Conservation (phyloP, 129 eudicot species). For the Lactuca saligna region DNA sequence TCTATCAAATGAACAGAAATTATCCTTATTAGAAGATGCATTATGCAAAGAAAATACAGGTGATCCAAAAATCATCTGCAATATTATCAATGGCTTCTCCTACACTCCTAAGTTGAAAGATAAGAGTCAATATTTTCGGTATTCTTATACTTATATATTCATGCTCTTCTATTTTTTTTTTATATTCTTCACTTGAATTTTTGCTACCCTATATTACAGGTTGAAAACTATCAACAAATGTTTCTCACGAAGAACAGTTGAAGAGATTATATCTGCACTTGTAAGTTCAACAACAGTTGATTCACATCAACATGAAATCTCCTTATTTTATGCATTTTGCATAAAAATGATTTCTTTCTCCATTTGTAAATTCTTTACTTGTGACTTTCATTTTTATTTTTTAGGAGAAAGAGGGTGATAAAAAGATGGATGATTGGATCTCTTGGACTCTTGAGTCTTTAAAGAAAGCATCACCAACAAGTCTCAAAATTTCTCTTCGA, state of each 20-base stretch:
- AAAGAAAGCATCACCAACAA: slow-evolving; percentile 87
- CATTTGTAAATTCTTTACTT: not conserved
- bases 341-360: not conserved
- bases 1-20: slow-evolving; percentile 43
- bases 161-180: not conserved
- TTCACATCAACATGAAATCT: not conserved
- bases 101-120: slow-evolving; percentile 63
- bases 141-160: slow-evolving; percentile 22
- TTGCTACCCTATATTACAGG: slow-evolving; percentile 35
- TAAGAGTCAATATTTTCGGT: slow-evolving; percentile 64
- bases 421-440: slow-evolving; percentile 77
- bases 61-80: slow-evolving; percentile 41
- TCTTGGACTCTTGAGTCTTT: slow-evolving; percentile 58
- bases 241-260: slow-evolving; percentile 78
- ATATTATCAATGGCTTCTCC: slow-evolving; percentile 50
- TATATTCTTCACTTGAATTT: not conserved
- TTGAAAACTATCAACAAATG: slow-evolving; percentile 63
- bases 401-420: slow-evolving; percentile 66
- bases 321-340: not conserved
- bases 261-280: slow-evolving; percentile 73
- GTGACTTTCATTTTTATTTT: not conserved
- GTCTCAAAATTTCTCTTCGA: slow-evolving; percentile 88
- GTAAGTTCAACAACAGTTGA: slow-evolving; percentile 44
- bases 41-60: slow-evolving; percentile 48
- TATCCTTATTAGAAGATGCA: slow-evolving; percentile 60